Conservation (phyloP, 169 alveolate species). For the Eimeria falciformis region DNA sequence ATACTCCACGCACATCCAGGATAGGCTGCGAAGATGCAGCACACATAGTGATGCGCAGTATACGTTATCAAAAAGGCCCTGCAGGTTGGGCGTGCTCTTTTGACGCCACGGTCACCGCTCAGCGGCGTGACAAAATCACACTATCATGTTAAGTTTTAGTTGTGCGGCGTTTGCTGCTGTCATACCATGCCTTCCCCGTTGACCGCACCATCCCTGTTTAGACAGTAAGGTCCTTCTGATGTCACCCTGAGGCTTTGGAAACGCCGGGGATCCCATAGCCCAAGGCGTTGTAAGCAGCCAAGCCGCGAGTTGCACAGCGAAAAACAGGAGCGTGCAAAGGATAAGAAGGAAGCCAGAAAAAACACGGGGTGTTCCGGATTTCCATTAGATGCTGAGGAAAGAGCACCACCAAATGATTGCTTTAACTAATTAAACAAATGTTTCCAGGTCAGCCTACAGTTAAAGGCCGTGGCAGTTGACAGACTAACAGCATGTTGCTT, state of each 20-base stretch:
- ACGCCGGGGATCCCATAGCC: background rate
- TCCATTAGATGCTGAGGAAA: slow-evolving; percentile 48
- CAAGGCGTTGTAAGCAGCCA: background rate
- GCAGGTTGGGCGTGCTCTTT: too few species aligned
- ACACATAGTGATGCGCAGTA: too few species aligned
- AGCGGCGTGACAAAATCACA: too few species aligned
- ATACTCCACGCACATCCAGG: slow-evolving; percentile 45
- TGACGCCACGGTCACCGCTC: too few species aligned
- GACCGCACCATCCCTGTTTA: background rate
- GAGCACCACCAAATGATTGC: background rate
- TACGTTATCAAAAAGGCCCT: too few species aligned
- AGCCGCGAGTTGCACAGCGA: background rate
- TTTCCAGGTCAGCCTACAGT: too few species aligned
- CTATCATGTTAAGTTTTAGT: too few species aligned
- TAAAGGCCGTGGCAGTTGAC: too few species aligned
- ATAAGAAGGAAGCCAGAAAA: background rate
- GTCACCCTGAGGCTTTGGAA: background rate
- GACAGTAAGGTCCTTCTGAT: background rate
- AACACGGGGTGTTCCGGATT: slow-evolving; percentile 26
- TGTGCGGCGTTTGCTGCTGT: background rate
- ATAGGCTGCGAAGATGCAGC: slow-evolving; percentile 11
- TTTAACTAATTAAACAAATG: too few species aligned
- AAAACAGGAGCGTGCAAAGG: slow-evolving; percentile 1
- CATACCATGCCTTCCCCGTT: background rate
- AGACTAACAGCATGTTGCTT: too few species aligned